Evolutionary conservation across 495 filamentous ascomycete genomes (phyloP), one percentile per base, ranked within the genome.

Genomic region (Penicillium daleae): DNA sequence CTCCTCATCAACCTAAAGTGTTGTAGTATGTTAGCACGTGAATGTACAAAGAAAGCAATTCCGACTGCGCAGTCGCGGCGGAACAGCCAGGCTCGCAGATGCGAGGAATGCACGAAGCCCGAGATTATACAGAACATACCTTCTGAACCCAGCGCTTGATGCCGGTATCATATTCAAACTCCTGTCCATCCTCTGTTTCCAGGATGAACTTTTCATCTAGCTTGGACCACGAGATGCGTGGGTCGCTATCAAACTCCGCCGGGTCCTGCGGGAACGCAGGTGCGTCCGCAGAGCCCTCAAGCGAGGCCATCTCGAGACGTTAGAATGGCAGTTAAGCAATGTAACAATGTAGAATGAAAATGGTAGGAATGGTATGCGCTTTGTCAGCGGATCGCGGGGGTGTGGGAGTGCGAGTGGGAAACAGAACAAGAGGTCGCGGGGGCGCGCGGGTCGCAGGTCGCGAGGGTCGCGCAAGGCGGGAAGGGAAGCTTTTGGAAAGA

Each of bases 191-290:
- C 17, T 93, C 92, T 27, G 91, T 87, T 57, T 97, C 93, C 0
- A 96, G 85, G 24, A 93, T 85, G 75, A 88, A 93, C 69, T 91
- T 94, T 62, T 87, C 80, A 74, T 93, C 89, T 56, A 90, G 77
- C 68, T 87, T 90, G 4, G 91, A 95, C 77, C 87, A 97, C 0
- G 92, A 93, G 64, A 97, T 89, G 62, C 94, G 91, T 24, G 89
- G 83, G 71, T 98, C 94, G 59, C 79, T 77, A 61, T 90, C 87
- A 72, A 98, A 97, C 29, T 94, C 87, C 61, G 86, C 80, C 3
- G 84, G 83, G 62, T 91, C 83, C 54, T 83, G 86, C 21, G 92
- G 92, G 62, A 95, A 94, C 61, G 65, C 75, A 66, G 48, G 63
- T 44, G 70, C 49, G 13, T 65, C 37, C 35, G 62, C 63, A 42